These are phyloP conservation scores for Populus deltoides DNA, from an alignment of 345 rosid species.

Conservation along the genomic window DNA sequence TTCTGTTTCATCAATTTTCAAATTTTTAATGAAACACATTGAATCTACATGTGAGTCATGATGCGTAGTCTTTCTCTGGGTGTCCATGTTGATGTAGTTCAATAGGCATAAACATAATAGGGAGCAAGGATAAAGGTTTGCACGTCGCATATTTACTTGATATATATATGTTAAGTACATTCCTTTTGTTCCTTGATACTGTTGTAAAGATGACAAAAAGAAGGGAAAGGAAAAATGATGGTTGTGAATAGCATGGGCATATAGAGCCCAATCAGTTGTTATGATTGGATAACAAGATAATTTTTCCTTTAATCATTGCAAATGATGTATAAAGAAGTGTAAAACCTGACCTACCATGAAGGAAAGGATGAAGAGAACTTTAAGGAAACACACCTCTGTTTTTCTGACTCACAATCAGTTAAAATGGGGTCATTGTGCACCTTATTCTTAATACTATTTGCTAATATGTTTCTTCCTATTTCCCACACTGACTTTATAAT, in stretches of 20 bases:
- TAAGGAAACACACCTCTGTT: background rate
- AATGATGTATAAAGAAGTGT: background rate
- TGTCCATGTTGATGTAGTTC: background rate
- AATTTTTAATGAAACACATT: background rate
- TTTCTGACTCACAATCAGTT: background rate
- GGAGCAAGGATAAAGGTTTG: background rate
- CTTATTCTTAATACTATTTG: background rate
- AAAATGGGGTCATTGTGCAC: background rate
- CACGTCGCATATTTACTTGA: no score
- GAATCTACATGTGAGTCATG: background rate
- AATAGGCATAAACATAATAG: background rate
- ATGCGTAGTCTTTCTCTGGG: background rate
- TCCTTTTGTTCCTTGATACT: background rate
- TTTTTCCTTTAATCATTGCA: background rate
- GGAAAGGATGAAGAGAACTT: background rate
- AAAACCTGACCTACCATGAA: background rate
- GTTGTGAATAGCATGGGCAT: background rate
- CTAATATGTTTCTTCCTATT: background rate
- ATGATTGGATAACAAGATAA: no score
- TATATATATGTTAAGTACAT: background rate
- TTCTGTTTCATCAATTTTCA: background rate
- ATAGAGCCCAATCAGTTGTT: background rate
- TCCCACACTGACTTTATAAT: conserved; percentile 14
- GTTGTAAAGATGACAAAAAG: background rate
- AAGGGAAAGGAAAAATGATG: background rate